Base-by-base conservation (phyloP, 352 stramenopile genomes). In the Phytophthora niederhauseri region DNA sequence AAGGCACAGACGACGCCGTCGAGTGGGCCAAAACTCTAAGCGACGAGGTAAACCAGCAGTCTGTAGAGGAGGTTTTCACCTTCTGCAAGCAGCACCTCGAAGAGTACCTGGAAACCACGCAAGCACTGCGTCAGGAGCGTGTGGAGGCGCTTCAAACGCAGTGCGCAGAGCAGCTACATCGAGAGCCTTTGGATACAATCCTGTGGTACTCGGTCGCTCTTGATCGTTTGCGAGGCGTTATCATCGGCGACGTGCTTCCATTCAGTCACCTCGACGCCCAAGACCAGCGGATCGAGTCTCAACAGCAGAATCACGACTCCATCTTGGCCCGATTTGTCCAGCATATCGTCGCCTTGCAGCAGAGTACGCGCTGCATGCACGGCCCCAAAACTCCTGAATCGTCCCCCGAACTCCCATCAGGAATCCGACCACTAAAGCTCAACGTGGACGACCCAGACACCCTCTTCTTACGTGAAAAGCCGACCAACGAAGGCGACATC, bases 171-270 rank as follows among this genome's bases (percentile, higher is more conserved):
- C 48, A 60, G 20, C 26, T 68, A 19, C 45, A 68, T 30, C 51
- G 53, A 52, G 26, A 61, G 6, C 19, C 28, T 9, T 26, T 26
- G 24, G 24, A 26, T 26, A 4, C 5, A 2, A 80, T 81, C n/a
- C 34, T 78, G 9, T 70, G 68, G 56, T 84, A 80, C 56, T 77
- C 60, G 1, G 58, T 84, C 24, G 76, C 79, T 6, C 30, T 82
- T 20, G 81, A 90, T 53, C 79, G 68, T 49, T 51, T 88, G 30
- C 79, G 79, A 45, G 60, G 73, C n/a, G 62, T 70, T 30, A 65
- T 82, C 45, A 57, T 82, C 11, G 63, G 54, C 17, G 68, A 77
- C 30, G 59, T 65, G 0, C 60, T 80, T 19, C 36, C 14, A n/a
- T 45, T 19, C 36, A 34, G 11, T 50, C 49, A 14, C 36, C 2